Evolutionary conservation across 768 basidiomycete species (phyloP), one percentile per base, ranked within the genome.

Genomic region (Trametes sanguinea): DNA sequence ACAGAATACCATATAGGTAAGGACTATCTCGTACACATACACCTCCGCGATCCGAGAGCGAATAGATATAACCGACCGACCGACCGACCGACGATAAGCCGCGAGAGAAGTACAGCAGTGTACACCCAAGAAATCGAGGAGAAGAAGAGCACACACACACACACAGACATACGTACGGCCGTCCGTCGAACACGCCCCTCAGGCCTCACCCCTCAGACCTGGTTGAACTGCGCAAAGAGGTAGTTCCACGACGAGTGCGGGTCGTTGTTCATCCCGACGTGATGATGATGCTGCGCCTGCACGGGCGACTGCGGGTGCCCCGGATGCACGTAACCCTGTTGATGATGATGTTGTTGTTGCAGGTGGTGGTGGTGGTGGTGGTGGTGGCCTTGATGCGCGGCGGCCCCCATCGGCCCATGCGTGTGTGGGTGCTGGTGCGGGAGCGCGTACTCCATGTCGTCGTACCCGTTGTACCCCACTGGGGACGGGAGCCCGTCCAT

Each of bases 191-290:
- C 22, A 22, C 22, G 22, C 22, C 22, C 22, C 22, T 22, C 22
- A 22, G 22, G 22, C 22, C 22, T 22, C 22, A 22, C 6, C 16
- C 27, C 50, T 56, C 48, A 69, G 4, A 58, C 54, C 53, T 67
- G 65, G 39, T 68, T 65, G 43, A 68, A 70, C 64, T 71, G 70
- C 22, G 66, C 68, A 47, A 66, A 67, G 29, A 72, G 62, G 45
- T 62, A 70, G 45, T 67, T 64, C 71, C 71, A 72, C 32, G 68
- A 68, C 29, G 69, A 60, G 17, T 68, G 60, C 29, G 68, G 67
- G 46, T 71, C 70, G 16, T 61, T 39, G 22, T 22, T 22, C 22
- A 22, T 22, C 16, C 51, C 35, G 22, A 54, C 42, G 43, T 65
- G 54, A n/a, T 57, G 63, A 27, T 63, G 60, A n/a, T 57, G 63